Percentiles rank a stretch among this genome's conserved stretches.
phyloP scores from a whole-genome alignment of 2,329 filamentous ascomycete species.

The Juglanconis juglandina region DNA sequence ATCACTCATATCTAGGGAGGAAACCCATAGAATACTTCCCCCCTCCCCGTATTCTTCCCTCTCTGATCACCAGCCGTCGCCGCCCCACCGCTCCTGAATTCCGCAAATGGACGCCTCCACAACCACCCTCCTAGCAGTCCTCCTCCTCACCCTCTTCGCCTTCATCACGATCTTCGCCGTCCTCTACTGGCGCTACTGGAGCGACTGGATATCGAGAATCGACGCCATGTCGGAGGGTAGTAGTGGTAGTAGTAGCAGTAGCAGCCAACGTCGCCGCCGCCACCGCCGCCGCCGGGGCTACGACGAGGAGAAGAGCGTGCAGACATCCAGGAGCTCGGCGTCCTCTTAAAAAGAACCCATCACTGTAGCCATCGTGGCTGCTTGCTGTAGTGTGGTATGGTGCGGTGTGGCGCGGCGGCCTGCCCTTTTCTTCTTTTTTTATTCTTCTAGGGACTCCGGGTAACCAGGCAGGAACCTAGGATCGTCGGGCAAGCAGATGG shows the following conservation, averaged over 20 bases:
- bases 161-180: background rate
- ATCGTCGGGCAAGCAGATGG: too few relatives aligned
- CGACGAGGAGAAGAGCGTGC: background rate
- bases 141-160: background rate
- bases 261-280: background rate
- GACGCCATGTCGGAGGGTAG: background rate
- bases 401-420: too few relatives aligned
- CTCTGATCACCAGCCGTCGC: too few relatives aligned
- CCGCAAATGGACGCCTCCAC: background rate
- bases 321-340: background rate
- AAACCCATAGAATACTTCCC: too few relatives aligned
- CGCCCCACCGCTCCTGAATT: too few relatives aligned
- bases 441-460: too few relatives aligned
- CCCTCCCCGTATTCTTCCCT: too few relatives aligned
- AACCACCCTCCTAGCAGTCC: background rate
- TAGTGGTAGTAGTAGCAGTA: too few relatives aligned
- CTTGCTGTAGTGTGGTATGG: background rate
- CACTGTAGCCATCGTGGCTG: background rate
- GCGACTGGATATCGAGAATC: background rate
- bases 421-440: too few relatives aligned
- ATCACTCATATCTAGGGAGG: too few relatives aligned
- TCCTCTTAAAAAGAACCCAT: background rate
- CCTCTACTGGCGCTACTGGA: constrained; percentile 2
- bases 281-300: background rate
- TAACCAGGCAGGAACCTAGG: too few relatives aligned